These are phyloP conservation scores for Botrytis squamosa DNA, from an alignment of 2,329 filamentous ascomycete genomes.

Conservation along the genomic window DNA sequence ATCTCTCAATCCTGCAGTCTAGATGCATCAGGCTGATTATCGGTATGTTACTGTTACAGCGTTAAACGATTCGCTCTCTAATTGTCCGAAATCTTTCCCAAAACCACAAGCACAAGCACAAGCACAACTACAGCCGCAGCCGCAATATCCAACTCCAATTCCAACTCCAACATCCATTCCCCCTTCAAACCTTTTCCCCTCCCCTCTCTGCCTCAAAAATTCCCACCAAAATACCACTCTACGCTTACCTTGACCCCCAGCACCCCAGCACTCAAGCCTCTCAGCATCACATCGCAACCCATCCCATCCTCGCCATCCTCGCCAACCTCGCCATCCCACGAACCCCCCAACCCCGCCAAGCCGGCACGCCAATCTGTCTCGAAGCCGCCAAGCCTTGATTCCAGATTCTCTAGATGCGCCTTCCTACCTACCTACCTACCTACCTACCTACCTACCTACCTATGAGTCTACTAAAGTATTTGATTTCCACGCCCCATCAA, in stretches of 20 bases:
- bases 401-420: background rate
- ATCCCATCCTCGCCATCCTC: too few species aligned
- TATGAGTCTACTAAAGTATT: too few species aligned
- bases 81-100: background rate
- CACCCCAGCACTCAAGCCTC: background rate
- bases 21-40: background rate
- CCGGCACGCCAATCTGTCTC: background rate
- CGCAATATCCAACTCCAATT: background rate
- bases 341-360: background rate
- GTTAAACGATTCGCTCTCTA: background rate
- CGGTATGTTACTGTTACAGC: background rate
- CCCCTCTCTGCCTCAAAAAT: background rate
- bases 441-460: too few species aligned
- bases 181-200: background rate
- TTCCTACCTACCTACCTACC: too few species aligned
- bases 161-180: background rate
- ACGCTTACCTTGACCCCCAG: background rate
- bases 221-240: background rate
- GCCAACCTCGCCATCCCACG: background rate
- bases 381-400: background rate
- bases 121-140: background rate
- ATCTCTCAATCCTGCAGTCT: too few species aligned
- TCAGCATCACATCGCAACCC: background rate
- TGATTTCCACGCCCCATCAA: too few species aligned
- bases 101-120: too few species aligned